Base-by-base conservation (phyloP, 306 rosid genomes). In the Quercus dentata region DNA sequence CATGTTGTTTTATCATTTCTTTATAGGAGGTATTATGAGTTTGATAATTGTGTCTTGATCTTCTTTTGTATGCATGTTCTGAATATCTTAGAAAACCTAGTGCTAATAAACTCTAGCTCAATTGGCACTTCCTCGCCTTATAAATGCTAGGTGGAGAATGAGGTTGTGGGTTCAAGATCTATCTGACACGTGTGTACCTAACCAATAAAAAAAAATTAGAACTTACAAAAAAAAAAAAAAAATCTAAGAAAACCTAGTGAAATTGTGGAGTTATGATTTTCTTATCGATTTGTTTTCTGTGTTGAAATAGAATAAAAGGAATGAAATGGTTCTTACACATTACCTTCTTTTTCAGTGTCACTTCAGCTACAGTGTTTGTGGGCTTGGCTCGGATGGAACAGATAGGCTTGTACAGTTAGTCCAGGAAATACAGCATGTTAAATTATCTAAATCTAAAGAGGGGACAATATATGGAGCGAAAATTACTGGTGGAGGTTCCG, bases 401-500 rank as follows among this genome's bases (percentile, higher is more conserved):
- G 90, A 95, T 76, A 90, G 98, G 88, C 95, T 95, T 59, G 94
- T 90, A 46, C 90, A 88, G 74, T 89, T 95, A 62, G 97, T 95
- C 5, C 99, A 95, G 80, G 92, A 90, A 76, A 73, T 89, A 81
- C 97, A 91, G 81, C 95, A 92, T 41, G 83, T 88, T 58, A 85
- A 90, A 74, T 61, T 79, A 2, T 86, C 96, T 2, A 85, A 87
- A 85, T 55, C 87, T 30, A 92, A 87, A 18, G 92, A 89, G 1
- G 94, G 94, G 25, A 90, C 97, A 3, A 80, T 92, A 76, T 88
- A 35, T 17, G 99, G 99, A 76, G 98, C 97, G 31, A 92, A 92
- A 90, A 92, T 95, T 71, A 95, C 98, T 0, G 99, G 98, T 19
- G 99, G 96, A 17, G 98, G 98, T 75, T 93, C 96, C 1, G 94